phyloP scores from a whole-genome alignment of 2,329 filamentous ascomycete genomes.

The Truncatella angustata region DNA sequence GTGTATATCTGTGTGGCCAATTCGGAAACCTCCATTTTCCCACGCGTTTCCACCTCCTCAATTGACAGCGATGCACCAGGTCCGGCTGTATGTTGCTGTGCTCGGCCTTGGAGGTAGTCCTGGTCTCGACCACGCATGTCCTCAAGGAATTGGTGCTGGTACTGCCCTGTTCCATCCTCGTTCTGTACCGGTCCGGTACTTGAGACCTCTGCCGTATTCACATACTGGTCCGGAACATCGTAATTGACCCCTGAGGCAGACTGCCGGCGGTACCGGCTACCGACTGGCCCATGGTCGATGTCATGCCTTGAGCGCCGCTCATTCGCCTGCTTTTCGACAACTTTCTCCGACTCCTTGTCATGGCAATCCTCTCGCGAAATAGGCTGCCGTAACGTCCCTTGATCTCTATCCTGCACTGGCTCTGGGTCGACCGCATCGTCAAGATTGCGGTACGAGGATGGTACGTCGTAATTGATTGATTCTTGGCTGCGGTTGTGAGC shows the following conservation, averaged over 20 bases:
- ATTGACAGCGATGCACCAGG: background rate
- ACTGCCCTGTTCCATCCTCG: conserved; percentile 33
- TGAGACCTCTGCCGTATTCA: conserved; percentile 41
- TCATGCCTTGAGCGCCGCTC: too few relatives aligned
- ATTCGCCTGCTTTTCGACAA: too few relatives aligned
- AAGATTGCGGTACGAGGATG: conserved; percentile 20
- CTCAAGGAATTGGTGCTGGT: conserved; percentile 39
- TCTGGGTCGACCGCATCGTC: conserved; percentile 18
- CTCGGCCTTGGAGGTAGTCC: conserved; percentile 16
- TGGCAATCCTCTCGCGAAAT: conserved; percentile 8
- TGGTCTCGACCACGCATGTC: conserved; percentile 28
- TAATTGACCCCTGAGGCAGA: conserved; percentile 24
- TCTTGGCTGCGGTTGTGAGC: background rate
- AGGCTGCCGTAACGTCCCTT: background rate
- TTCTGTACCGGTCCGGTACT: conserved; percentile 44
- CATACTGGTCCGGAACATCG: conserved; percentile 36
- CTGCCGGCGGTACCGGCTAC: conserved; percentile 14
- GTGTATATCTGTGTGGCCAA: conserved; percentile 64
- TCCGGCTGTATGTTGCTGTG: background rate
- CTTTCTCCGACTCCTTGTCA: background rate
- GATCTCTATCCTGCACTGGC: conserved; percentile 13
- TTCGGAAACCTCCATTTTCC: conserved; percentile 38
- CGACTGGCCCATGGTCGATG: background rate
- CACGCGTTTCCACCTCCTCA: background rate
- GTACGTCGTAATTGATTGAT: conserved; percentile 23